Evolutionary conservation across 495 filamentous ascomycete species (phyloP).

Genomic region (Talaromyces adpressus): DNA sequence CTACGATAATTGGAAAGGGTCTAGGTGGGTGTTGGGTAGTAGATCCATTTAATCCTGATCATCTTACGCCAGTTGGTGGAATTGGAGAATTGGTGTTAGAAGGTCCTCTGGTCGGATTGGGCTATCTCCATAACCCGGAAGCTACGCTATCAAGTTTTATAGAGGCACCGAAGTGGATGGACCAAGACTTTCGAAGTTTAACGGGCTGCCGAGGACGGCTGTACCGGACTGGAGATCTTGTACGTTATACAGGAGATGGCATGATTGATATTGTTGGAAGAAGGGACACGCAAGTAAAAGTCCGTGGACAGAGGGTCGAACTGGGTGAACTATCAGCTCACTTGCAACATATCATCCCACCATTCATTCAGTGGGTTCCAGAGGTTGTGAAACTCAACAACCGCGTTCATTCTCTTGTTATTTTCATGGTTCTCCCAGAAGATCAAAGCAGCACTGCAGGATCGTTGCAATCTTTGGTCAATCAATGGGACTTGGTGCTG

Average conservation of each 20-base stretch:
- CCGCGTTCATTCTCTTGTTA: background rate
- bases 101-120: constrained; percentile 17
- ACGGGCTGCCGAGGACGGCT: background rate
- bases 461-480: background rate
- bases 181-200: background rate
- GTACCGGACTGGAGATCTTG: constrained; percentile 5
- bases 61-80: constrained; percentile 43
- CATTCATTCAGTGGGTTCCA: constrained; percentile 48
- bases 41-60: constrained; percentile 26
- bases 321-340: constrained; percentile 88
- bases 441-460: background rate
- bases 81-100: constrained; percentile 46
- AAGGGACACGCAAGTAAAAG: constrained; percentile 87
- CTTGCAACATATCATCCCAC: constrained; percentile 43
- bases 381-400: background rate
- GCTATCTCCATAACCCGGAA: constrained; percentile 23
- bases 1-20: constrained; percentile 12
- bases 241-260: constrained; percentile 58
- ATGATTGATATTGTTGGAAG: constrained; percentile 70
- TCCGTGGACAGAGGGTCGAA: constrained; percentile 91
- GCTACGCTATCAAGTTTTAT: constrained; percentile 15
- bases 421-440: background rate
- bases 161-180: constrained; percentile 3
- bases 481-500: background rate
- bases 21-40: constrained; percentile 34